Evolutionary conservation across 1,284 basidiomycete genomes (phyloP).

Genomic region (Pulveroboletus sp.): DNA sequence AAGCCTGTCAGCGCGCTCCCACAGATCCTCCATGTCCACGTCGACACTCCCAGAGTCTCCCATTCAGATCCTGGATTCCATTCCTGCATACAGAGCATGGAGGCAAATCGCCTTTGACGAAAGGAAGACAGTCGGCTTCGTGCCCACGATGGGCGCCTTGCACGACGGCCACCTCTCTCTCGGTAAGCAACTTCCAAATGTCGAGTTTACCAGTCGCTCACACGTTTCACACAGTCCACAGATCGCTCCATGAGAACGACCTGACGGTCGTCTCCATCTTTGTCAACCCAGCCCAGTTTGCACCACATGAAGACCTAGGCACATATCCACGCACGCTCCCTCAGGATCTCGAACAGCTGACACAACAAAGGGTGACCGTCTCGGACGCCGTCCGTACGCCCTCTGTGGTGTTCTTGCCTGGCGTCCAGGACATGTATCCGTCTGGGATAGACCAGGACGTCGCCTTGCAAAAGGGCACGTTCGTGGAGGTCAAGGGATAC

Average conservation of each 20-base stretch:
- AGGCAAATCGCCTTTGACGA: constrained; percentile 60
- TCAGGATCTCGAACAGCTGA: constrained; percentile 59
- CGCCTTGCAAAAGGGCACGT: constrained; percentile 81
- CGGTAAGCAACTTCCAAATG: constrained; percentile 49
- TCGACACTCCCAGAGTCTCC: constrained; percentile 45
- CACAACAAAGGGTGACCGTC: constrained; percentile 32
- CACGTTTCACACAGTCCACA: constrained; percentile 48
- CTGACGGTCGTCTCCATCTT: constrained; percentile 94
- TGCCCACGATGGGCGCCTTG: constrained; percentile 97
- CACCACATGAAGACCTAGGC: constrained; percentile 90
- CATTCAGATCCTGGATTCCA: constrained; percentile 79
- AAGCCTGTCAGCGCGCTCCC: neutral
- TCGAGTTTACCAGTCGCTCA: neutral
- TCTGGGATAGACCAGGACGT: constrained; percentile 82
- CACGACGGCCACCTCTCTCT: constrained; percentile 93
- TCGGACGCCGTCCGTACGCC: constrained; percentile 41
- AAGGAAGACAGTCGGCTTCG: constrained; percentile 80
- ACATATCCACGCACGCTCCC: constrained; percentile 88
- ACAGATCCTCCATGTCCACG: constrained; percentile 18
- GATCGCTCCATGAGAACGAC: constrained; percentile 79
- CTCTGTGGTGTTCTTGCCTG: constrained; percentile 79
- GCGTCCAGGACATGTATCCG: constrained; percentile 84
- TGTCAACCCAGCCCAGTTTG: constrained; percentile 97
- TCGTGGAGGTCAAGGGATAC: constrained; percentile 89
- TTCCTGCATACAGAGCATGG: constrained; percentile 79